phyloP scores from a whole-genome alignment of 2,329 filamentous ascomycete species.

The Amesomyces nigricolor region DNA sequence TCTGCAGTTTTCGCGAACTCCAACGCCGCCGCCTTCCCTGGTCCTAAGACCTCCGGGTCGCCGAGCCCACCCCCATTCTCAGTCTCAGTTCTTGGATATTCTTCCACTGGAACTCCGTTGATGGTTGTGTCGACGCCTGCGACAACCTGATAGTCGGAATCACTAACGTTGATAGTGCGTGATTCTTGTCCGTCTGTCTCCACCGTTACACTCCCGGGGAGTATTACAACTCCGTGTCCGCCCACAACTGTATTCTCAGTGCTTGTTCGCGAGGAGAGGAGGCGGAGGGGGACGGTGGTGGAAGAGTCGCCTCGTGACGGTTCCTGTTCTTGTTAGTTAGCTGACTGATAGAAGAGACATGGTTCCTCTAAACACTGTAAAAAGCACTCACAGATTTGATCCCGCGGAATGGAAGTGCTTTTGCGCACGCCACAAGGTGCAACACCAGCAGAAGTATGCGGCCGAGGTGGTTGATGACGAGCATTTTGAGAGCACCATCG shows the following conservation, averaged over 20 bases:
- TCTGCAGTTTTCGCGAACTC: background rate
- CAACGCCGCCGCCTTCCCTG: background rate
- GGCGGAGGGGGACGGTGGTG: background rate
- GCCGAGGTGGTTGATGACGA: background rate
- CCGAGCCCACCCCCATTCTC: background rate
- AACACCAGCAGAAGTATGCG: background rate
- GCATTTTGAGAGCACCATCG: too few relatives aligned
- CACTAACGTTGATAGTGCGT: background rate
- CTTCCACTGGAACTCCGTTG: background rate
- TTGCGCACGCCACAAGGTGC: background rate
- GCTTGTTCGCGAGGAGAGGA: too few relatives aligned
- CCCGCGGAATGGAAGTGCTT: background rate
- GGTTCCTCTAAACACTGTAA: too few relatives aligned
- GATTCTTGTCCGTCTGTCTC: background rate
- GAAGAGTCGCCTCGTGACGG: background rate
- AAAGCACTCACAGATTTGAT: too few relatives aligned
- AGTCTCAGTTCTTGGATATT: background rate
- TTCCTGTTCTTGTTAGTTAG: too few relatives aligned
- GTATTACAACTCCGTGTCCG: conserved; percentile 1
- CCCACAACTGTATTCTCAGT: background rate
- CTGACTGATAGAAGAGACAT: too few relatives aligned
- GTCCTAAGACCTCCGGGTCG: background rate
- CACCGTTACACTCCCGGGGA: background rate
- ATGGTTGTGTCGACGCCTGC: background rate
- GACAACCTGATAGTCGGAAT: background rate